A percentile compares a stretch with the other conserved stretches of the same genome.
Conservation (phyloP, 2,329 filamentous ascomycete species). For the Diaporthe sp. region DNA sequence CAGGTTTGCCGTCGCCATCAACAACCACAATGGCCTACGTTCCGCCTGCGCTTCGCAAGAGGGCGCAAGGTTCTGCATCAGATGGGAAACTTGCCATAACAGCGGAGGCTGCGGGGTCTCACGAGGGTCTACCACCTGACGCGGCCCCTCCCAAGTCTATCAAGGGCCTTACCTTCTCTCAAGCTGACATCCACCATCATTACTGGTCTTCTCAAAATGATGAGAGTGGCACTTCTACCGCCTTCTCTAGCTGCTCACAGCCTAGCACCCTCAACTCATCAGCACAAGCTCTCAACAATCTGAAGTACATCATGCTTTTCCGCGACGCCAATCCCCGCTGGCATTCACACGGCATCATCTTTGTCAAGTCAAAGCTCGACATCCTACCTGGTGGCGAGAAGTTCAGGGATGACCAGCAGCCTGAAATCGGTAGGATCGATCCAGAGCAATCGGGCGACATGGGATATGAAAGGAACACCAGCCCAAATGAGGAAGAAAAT, state of each 20-base stretch:
- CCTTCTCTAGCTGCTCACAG: too few species aligned
- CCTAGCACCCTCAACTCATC: not conserved
- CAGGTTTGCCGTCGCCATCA: not conserved
- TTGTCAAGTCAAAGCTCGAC: not conserved
- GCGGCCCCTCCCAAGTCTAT: not conserved
- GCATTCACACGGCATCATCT: not conserved
- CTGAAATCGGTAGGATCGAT: too few species aligned
- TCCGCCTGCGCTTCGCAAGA: constrained; percentile 1
- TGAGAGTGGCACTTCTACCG: too few species aligned
- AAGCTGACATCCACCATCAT: not conserved
- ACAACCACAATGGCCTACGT: constrained; percentile 12
- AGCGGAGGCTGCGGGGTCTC: not conserved
- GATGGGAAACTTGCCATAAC: not conserved
- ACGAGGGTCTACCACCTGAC: not conserved
- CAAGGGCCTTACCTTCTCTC: not conserved
- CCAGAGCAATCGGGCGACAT: too few species aligned
- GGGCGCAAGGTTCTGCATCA: not conserved
- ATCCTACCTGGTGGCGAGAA: constrained; percentile 9
- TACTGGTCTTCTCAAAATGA: not conserved
- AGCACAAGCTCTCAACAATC: not conserved
- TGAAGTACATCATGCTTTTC: not conserved
- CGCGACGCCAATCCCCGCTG: constrained; percentile 1
- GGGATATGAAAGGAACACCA: too few species aligned
- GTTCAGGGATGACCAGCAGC: not conserved
- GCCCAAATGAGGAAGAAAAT: not conserved